Evolutionary conservation across 176 grass and related monocot species (phyloP).

Genomic region (Oryza meyeriana): DNA sequence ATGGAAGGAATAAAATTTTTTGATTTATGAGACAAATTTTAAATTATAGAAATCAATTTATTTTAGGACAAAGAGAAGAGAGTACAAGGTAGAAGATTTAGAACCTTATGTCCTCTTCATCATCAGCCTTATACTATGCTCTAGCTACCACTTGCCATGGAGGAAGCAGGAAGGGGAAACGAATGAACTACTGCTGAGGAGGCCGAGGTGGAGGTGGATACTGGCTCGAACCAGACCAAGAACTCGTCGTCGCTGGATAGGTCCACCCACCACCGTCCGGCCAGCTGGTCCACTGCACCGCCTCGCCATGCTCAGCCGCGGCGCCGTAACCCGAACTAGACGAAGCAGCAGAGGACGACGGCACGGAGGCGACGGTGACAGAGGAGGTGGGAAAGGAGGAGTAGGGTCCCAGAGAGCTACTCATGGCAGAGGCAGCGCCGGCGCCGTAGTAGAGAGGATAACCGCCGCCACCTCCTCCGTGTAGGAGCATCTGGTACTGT

Average conservation of each 20-base stretch:
- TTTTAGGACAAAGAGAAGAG: too few relatives aligned
- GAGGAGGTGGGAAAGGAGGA: slow-evolving; percentile 25
- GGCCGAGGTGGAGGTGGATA: slow-evolving; percentile 36
- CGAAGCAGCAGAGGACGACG: slow-evolving; percentile 23
- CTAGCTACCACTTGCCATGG: not conserved
- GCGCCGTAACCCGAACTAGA: slow-evolving; percentile 3
- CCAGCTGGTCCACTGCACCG: slow-evolving; percentile 29
- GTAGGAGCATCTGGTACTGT: slow-evolving; percentile 53
- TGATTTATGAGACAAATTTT: too few relatives aligned
- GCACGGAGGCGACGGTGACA: slow-evolving; percentile 36
- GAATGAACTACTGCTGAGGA: slow-evolving; percentile 12
- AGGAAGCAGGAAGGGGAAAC: not conserved
- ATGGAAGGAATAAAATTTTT: too few relatives aligned
- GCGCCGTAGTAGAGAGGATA: slow-evolving; percentile 18
- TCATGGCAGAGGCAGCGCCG: not conserved
- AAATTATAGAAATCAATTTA: too few relatives aligned
- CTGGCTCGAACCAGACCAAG: slow-evolving; percentile 34
- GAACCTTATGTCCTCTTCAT: not conserved
- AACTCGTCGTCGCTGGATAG: slow-evolving; percentile 34
- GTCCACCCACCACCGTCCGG: slow-evolving; percentile 1
- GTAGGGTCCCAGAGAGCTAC: slow-evolving; percentile 31
- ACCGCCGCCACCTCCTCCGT: not conserved
- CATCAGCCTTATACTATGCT: not conserved
- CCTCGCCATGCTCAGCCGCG: not conserved
- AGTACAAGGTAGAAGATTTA: not conserved